Percentiles rank a stretch among this genome's conserved stretches.
Evolutionary conservation across 768 basidiomycete species (phyloP).

Genomic region (Suillus sp.): DNA sequence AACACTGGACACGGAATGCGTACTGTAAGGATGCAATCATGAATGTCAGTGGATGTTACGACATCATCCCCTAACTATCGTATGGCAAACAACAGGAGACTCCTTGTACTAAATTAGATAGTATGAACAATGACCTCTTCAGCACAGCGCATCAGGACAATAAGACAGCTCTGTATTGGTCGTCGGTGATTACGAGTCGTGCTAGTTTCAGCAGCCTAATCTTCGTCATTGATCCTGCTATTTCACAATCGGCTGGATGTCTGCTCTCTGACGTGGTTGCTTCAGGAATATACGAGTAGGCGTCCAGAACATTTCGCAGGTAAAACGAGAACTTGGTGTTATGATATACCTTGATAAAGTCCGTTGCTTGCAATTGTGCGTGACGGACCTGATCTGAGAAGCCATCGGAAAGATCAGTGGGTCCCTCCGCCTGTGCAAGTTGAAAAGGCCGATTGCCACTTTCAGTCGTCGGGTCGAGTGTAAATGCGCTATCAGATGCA

Average conservation of each 20-base stretch:
- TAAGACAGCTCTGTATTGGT: constrained; percentile 45
- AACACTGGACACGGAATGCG: not conserved
- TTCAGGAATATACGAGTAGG: constrained; percentile 43
- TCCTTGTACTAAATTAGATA: not conserved
- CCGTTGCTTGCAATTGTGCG: constrained; percentile 35
- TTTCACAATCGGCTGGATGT: not conserved
- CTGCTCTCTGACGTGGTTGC: not conserved
- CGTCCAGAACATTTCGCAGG: constrained; percentile 52
- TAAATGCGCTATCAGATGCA: constrained; percentile 21
- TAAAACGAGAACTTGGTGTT: constrained; percentile 49
- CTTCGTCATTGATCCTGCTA: constrained; percentile 28
- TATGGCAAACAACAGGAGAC: not conserved
- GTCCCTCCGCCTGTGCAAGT: constrained; percentile 19
- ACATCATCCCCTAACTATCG: not conserved
- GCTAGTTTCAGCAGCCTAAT: constrained; percentile 50
- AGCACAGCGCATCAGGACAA: constrained; percentile 34
- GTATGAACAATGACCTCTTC: not conserved
- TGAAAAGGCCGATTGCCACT: constrained; percentile 28
- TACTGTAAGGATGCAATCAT: not conserved
- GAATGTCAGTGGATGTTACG: not conserved
- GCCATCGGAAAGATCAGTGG: constrained; percentile 13
- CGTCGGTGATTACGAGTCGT: constrained; percentile 51
- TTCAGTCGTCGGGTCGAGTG: constrained; percentile 24
- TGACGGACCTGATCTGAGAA: constrained; percentile 21
- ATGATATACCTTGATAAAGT: constrained; percentile 64